Evolutionary conservation across 352 stramenopile genomes (phyloP).

Genomic region (Phytophthora idaei): DNA sequence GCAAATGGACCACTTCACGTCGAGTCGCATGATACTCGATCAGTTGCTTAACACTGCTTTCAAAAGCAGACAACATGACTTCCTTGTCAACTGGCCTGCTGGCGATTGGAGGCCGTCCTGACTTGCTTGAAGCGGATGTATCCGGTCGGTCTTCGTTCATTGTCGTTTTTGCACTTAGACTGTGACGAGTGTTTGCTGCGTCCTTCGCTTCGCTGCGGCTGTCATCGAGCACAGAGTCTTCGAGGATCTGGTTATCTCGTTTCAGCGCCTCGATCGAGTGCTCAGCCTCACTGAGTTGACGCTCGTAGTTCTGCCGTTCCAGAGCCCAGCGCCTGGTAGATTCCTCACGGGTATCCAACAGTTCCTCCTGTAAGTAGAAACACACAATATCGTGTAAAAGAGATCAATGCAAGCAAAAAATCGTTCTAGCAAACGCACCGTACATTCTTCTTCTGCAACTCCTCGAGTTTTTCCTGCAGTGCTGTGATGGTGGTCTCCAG

Average conservation of each 20-base stretch:
- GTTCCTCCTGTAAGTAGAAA: constrained; percentile 48
- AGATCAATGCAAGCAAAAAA: not conserved
- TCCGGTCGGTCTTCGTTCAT: constrained; percentile 8
- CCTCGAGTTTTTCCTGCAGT: constrained; percentile 65
- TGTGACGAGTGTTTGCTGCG: not conserved
- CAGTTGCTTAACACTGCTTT: constrained; percentile 56
- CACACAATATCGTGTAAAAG: constrained; percentile 9
- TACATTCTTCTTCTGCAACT: constrained; percentile 82
- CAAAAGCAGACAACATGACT: constrained; percentile 40
- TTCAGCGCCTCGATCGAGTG: constrained; percentile 62
- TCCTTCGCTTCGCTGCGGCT: constrained; percentile 32
- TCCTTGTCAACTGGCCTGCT: constrained; percentile 19
- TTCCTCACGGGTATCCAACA: constrained; percentile 66
- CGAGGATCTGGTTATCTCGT: constrained; percentile 59
- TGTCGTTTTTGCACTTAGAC: constrained; percentile 6
- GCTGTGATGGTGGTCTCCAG: constrained; percentile 64
- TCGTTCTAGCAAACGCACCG: constrained; percentile 13
- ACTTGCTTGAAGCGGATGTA: constrained; percentile 16
- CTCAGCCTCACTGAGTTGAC: constrained; percentile 64
- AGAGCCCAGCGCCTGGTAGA: constrained; percentile 66
- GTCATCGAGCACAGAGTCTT: constrained; percentile 60
- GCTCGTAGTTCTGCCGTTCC: constrained; percentile 74
- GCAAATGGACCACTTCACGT: constrained; percentile 61
- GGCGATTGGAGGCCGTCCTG: constrained; percentile 11
- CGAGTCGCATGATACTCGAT: constrained; percentile 64